Evolutionary conservation across 192 early-diverging fungal species (phyloP).

Genomic region (Coemansia umbellata): DNA sequence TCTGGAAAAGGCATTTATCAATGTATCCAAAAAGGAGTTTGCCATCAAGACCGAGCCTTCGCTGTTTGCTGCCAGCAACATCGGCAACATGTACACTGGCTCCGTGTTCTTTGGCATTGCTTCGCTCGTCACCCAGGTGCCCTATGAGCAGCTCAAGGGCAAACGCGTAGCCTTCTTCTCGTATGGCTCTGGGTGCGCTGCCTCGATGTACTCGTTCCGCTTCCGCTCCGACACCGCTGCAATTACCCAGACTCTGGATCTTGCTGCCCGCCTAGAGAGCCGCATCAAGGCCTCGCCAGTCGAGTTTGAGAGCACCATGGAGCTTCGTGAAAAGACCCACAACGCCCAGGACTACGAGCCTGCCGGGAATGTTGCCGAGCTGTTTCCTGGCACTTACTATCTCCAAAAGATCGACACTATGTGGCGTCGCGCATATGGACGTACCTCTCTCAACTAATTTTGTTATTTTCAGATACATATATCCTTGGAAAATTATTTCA

Average conservation of each 20-base stretch:
- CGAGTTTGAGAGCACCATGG: slow-evolving; percentile 77
- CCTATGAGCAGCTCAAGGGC: slow-evolving; percentile 65
- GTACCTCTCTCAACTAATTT: slow-evolving; percentile 49
- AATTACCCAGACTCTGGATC: slow-evolving; percentile 61
- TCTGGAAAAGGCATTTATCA: slow-evolving; percentile 89
- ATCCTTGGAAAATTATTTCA: too few relatives aligned
- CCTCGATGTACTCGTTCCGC: slow-evolving; percentile 90
- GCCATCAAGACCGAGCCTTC: slow-evolving; percentile 72
- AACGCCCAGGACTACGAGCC: slow-evolving; percentile 79
- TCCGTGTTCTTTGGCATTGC: slow-evolving; percentile 73
- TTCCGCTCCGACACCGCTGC: slow-evolving; percentile 61
- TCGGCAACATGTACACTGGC: slow-evolving; percentile 93
- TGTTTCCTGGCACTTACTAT: slow-evolving; percentile 84
- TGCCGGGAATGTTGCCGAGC: slow-evolving; percentile 58
- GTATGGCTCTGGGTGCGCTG: slow-evolving; percentile 94
- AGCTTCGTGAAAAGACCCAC: slow-evolving; percentile 82
- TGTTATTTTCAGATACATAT: too few relatives aligned
- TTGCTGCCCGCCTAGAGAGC: slow-evolving; percentile 66
- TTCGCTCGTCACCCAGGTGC: slow-evolving; percentile 71
- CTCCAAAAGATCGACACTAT: slow-evolving; percentile 84
- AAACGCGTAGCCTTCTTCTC: slow-evolving; percentile 91
- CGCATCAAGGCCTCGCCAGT: slow-evolving; percentile 74
- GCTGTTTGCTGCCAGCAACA: slow-evolving; percentile 77
- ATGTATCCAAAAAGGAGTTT: slow-evolving; percentile 70
- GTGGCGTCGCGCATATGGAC: slow-evolving; percentile 85